Percentiles rank a stretch among this genome's conserved stretches.
Evolutionary conservation across 2,329 filamentous ascomycete genomes (phyloP).

Genomic region (Blumeria graminis): DNA sequence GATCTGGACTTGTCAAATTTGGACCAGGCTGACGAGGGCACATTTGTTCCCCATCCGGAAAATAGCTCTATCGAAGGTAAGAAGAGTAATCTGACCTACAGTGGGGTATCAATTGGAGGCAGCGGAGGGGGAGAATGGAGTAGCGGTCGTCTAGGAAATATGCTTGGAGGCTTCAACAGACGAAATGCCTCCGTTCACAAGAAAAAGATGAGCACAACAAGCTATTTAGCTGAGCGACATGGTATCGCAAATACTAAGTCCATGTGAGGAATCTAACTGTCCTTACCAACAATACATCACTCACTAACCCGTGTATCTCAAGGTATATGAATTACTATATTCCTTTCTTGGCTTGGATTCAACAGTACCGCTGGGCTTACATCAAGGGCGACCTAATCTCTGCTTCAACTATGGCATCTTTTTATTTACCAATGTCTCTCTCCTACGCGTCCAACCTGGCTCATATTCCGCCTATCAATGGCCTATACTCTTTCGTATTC

Average conservation of each 20-base stretch:
- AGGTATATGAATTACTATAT: conserved; percentile 88
- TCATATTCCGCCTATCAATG: conserved; percentile 80
- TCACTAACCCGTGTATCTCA: neutral
- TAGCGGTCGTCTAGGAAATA: too few relatives aligned
- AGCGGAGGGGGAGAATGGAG: too few relatives aligned
- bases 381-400: conserved; percentile 69
- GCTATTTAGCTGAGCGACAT: conserved; percentile 44
- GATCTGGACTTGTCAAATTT: too few relatives aligned
- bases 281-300: neutral
- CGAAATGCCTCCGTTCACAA: conserved; percentile 7
- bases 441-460: conserved; percentile 82
- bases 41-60: too few relatives aligned
- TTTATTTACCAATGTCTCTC: conserved; percentile 93
- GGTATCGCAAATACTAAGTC: conserved; percentile 47
- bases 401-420: conserved; percentile 87
- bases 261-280: conserved; percentile 33
- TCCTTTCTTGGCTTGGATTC: conserved; percentile 74
- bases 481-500: conserved; percentile 82
- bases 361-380: conserved; percentile 62
- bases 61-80: too few relatives aligned
- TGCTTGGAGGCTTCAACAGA: conserved; percentile 4
- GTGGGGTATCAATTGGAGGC: too few relatives aligned
- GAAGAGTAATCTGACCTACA: too few relatives aligned
- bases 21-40: too few relatives aligned
- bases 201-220: conserved; percentile 45